Conservation (phyloP, 768 basidiomycete genomes). For the Leccinellum albellum region DNA sequence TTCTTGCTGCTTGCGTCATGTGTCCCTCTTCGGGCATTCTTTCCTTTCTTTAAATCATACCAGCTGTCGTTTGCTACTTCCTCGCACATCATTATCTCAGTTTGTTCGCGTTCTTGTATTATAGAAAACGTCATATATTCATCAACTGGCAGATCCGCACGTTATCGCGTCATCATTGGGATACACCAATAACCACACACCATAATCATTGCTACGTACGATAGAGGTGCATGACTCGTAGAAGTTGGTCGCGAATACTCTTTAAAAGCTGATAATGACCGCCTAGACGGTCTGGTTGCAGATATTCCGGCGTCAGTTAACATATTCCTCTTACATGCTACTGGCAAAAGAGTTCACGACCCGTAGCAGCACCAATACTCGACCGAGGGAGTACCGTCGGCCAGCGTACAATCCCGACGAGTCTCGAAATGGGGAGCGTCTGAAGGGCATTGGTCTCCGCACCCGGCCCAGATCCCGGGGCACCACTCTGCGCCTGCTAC, state of each 20-base stretch:
- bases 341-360: background rate
- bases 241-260: background rate
- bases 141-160: background rate
- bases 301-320: background rate
- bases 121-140: constrained; percentile 21
- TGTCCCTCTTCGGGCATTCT: constrained; percentile 5
- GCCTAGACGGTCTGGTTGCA: background rate
- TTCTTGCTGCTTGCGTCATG: constrained; percentile 14
- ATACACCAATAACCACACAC: background rate
- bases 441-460: constrained; percentile 7
- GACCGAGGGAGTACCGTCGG: background rate
- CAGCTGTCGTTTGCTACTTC: constrained; percentile 27
- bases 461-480: constrained; percentile 10
- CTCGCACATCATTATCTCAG: constrained; percentile 29
- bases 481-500: constrained; percentile 3
- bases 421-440: constrained; percentile 13
- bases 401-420: constrained; percentile 6
- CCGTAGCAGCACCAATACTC: constrained; percentile 16
- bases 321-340: background rate
- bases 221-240: background rate
- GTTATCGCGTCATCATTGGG: background rate
- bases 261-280: background rate
- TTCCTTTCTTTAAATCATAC: constrained; percentile 20
- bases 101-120: constrained; percentile 30
- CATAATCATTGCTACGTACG: too few species aligned